A percentile compares a stretch with the other conserved stretches of the same genome.
phyloP scores from a whole-genome alignment of 768 basidiomycete species.

The Polyporus arcularius region DNA sequence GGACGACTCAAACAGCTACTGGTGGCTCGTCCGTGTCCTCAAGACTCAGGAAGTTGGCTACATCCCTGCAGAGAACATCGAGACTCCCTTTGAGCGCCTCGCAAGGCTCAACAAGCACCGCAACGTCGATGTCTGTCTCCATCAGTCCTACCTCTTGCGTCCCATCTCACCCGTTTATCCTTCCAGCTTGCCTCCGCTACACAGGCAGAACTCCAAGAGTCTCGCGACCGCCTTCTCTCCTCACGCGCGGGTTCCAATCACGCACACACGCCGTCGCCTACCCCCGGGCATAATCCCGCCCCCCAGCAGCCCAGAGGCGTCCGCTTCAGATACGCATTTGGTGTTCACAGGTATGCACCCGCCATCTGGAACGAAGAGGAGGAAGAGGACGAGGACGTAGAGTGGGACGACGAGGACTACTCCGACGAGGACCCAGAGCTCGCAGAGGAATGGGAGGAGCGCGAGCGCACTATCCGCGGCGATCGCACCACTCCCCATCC shows the following conservation, averaged over 20 bases:
- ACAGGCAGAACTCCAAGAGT: conserved; percentile 58
- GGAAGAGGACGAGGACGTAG: conserved; percentile 54
- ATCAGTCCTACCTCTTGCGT: neutral
- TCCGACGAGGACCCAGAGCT: conserved; percentile 69
- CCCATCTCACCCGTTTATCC: neutral
- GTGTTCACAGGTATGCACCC: conserved; percentile 75
- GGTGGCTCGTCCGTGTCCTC: conserved; percentile 99
- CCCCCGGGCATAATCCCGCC: conserved; percentile 35
- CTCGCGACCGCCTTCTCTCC: conserved; percentile 55
- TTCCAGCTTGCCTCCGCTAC: conserved; percentile 73
- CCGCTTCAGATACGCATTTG: conserved; percentile 69
- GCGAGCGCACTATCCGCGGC: conserved; percentile 31
- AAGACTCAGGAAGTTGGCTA: conserved; percentile 99
- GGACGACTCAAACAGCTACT: conserved; percentile 99
- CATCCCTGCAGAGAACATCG: conserved; percentile 98
- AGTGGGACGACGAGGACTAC: conserved; percentile 70
- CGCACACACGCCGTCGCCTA: conserved; percentile 48
- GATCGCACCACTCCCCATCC: conserved; percentile 26
- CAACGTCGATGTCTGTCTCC: conserved; percentile 84
- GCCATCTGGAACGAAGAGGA: conserved; percentile 84
- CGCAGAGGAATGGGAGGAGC: conserved; percentile 56
- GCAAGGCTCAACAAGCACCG: conserved; percentile 96
- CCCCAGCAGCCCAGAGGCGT: conserved; percentile 45
- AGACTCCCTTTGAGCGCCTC: conserved; percentile 95
- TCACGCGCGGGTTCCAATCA: conserved; percentile 51